Base-by-base conservation (phyloP, 345 rosid species). In the Arabidopsis arenosa region DNA sequence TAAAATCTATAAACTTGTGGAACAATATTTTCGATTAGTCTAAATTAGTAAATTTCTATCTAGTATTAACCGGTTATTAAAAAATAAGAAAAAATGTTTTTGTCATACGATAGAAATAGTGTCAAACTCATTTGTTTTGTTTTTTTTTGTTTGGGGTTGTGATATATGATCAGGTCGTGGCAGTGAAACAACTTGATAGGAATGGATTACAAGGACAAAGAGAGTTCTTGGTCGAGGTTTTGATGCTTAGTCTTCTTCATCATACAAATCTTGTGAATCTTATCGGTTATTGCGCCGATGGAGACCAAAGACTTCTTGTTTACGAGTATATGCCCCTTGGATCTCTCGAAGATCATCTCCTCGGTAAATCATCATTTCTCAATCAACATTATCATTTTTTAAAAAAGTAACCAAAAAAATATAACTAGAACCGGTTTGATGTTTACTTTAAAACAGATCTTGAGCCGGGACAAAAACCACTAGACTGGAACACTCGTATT, bases 241-340 rank as follows among this genome's bases (percentile, higher is more conserved):
- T 93, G 80, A 93, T 91, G 97, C 85, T 91, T 66, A 89, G 96
- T 84, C 82, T 90, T 35, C 93, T 91, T 73, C 94, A 93, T 76
- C 94, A 93, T 83, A 81, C 89, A 6, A 93, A 91, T 83, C 93
- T 93, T 63, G 98, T 93, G 72, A 93, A 88, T 78, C 84, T 93
- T 77, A 85, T 87, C 12, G 98, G 97, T 54, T 93, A 91, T 77
- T 93, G 98, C 82, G 90, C 90, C 15, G 93, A 86, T 61, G 96
- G 97, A 68, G 98, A 93, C 77, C 97, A 93, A 72, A 89, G 97
- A 73, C 93, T 91, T 65, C 79, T 93, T 84, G 96, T 93, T 78
- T 93, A 91, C 44, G 98, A 93, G 76, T 91, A 85, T 74, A 89
- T 93, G 98, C 92, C 91, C 11, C 85, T 91, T 65, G 92, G 98